Percentiles rank a stretch among this genome's conserved stretches.
phyloP scores from a whole-genome alignment of 176 grass and related monocot genomes.

The Saccharum officinarum region DNA sequence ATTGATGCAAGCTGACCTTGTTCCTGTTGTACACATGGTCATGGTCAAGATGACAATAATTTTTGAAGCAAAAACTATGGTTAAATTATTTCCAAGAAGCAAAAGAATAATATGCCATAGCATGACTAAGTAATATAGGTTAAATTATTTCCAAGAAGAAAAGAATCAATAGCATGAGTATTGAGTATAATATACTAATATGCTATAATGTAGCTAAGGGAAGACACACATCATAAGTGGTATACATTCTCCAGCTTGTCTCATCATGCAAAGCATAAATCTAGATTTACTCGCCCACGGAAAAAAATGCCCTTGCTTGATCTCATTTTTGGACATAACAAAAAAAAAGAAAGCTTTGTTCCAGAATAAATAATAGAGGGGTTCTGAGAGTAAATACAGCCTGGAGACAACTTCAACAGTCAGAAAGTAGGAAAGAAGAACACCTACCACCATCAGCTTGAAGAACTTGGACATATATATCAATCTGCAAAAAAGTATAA shows the following conservation, averaged over 20 bases:
- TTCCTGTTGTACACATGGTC: constrained; percentile 51
- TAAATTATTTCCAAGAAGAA: too few relatives aligned
- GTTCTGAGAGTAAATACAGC: constrained; percentile 8
- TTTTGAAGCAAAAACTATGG: background rate
- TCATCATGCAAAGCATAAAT: background rate
- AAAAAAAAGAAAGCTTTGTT: background rate
- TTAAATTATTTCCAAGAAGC: background rate
- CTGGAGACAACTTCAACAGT: background rate
- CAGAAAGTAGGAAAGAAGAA: constrained; percentile 18
- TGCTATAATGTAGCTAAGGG: background rate
- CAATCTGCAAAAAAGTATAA: constrained; percentile 59
- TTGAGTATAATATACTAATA: background rate
- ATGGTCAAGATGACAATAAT: constrained; percentile 16
- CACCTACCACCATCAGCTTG: constrained; percentile 93
- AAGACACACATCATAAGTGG: background rate
- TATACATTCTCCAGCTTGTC: background rate
- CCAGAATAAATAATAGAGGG: constrained; percentile 19
- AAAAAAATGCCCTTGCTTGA: background rate
- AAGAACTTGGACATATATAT: constrained; percentile 99
- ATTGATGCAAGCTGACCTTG: constrained; percentile 97
- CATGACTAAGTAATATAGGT: background rate
- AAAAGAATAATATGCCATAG: background rate
- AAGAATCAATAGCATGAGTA: background rate
- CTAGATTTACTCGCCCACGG: background rate
- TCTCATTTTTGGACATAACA: background rate